Evolutionary conservation across 495 filamentous ascomycete species (phyloP), one percentile per base, ranked within the genome.

Genomic region (Penicillium coprophilum): DNA sequence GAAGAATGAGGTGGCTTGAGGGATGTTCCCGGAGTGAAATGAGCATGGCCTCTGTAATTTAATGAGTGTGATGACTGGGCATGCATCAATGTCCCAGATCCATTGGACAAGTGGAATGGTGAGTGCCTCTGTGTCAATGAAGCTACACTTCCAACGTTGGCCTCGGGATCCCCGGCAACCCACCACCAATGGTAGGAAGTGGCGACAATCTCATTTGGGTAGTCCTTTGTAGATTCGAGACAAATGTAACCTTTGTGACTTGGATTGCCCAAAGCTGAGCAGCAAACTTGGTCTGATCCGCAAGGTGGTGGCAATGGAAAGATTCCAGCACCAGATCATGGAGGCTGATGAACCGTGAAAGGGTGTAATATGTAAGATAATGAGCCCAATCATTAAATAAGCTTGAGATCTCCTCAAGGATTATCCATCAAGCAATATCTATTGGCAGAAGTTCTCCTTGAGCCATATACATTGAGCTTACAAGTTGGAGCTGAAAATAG

Each of bases 21-120:
- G 39, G 38, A 59, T 52, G 23, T 47, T 59, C 55, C 44, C 12
- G 32, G 39, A 12, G 23, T 38, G n/a, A 17, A 30, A 13, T 13
- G 11, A 28, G 36, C 20, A 41, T 19, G 2, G n/a, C 6, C 34
- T 31, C 17, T 17, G 17, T 31, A 27, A 20, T 47, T 23, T 15
- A 17, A 9, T 47, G 4, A 27, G 40, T 46, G 6, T 39, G 59
- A 65, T 68, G 60, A 68, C 65, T 50, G 55, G 53, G 40, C 45
- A 46, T 68, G 65, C 65, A 65, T 57, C 43, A 7, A 36, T 17
- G 54, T 65, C 38, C 39, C 19, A 67, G 51, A 23, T 2, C 23
- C n/a, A 17, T 30, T 39, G 43, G 34, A 30, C 60, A 51, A 7
- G 34, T n/a, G 20, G 39, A 53, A 53, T 36, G 12, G 9, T 31